phyloP scores from a whole-genome alignment of 208 protist species.

The Angomonas ambiguus region DNA sequence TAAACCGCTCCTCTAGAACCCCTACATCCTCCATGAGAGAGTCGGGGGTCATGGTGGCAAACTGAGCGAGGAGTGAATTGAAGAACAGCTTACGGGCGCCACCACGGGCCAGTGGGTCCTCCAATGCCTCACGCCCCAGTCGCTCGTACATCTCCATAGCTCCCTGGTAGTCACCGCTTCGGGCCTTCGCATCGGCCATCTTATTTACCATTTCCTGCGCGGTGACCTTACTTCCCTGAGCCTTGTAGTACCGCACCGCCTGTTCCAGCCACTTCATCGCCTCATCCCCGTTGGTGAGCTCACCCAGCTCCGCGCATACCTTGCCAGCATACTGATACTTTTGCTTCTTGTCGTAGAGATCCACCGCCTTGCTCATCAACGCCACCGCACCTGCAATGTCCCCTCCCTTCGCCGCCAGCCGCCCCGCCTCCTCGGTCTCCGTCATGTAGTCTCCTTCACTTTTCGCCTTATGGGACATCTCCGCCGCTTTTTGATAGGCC shows the following conservation, averaged over 20 bases:
- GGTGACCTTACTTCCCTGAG: constrained; percentile 62
- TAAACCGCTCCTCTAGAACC: constrained; percentile 71
- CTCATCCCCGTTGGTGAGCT: constrained; percentile 49
- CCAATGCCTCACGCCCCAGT: constrained; percentile 62
- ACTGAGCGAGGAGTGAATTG: constrained; percentile 62
- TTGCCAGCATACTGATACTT: constrained; percentile 66
- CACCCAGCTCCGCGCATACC: constrained; percentile 55
- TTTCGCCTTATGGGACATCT: constrained; percentile 64
- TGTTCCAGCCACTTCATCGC: constrained; percentile 65
- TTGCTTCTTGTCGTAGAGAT: constrained; percentile 59
- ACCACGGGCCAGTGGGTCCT: constrained; percentile 62
- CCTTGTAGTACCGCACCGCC: constrained; percentile 60
- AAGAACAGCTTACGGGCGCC: constrained; percentile 80
- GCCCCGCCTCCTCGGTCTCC: constrained; percentile 70
- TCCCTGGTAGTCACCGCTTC: constrained; percentile 51
- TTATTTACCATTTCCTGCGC: constrained; percentile 61
- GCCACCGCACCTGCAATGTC: constrained; percentile 30
- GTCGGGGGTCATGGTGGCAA: constrained; percentile 58
- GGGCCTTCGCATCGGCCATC: constrained; percentile 75
- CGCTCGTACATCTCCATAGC: constrained; percentile 69
- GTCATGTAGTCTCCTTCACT: constrained; percentile 53
- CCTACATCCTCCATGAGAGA: constrained; percentile 58
- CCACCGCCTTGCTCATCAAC: constrained; percentile 39
- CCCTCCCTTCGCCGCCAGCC: constrained; percentile 45
- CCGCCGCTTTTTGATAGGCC: constrained; percentile 66